Evolutionary conservation across 257 asterid genomes (phyloP).

Genomic region (Nicotiana tomentosiformis): DNA sequence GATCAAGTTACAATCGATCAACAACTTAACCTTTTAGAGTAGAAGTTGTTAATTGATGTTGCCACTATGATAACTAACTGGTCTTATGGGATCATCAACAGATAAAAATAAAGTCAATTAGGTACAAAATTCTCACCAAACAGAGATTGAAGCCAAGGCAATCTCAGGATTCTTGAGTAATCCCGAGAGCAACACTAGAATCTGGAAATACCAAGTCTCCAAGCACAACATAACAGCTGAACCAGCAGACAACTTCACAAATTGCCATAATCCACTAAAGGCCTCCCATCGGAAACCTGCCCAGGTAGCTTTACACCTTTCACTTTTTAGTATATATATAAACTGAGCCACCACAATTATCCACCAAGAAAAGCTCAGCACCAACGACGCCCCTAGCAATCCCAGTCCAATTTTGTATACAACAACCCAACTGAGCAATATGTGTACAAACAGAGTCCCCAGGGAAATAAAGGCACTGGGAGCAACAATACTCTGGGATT

Average conservation of each 20-base stretch:
- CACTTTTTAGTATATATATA: conserved; percentile 21
- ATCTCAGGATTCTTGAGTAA: conserved; percentile 32
- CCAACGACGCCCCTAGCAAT: conserved; percentile 19
- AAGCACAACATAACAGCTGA: conserved; percentile 37
- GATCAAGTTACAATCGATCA: not conserved
- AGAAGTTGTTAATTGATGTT: not conserved
- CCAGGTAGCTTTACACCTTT: conserved; percentile 23
- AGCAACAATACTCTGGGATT: conserved; percentile 29
- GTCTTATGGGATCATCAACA: not conserved
- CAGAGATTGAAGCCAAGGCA: conserved; percentile 30
- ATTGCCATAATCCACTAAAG: conserved; percentile 23
- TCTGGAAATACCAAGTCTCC: conserved; percentile 39
- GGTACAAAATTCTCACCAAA: conserved; percentile 15
- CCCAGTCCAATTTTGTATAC: conserved; percentile 29
- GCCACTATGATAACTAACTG: not conserved
- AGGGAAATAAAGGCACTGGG: conserved; percentile 31
- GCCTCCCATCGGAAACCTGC: conserved; percentile 18
- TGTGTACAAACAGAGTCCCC: conserved; percentile 12
- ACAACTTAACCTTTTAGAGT: not conserved
- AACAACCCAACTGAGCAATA: conserved; percentile 16
- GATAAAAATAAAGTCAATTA: not conserved
- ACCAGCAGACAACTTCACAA: conserved; percentile 22
- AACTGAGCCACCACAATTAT: conserved; percentile 25
- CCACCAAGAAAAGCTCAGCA: conserved; percentile 32
- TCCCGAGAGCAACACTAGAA: conserved; percentile 29